Percentiles rank a stretch among this genome's conserved stretches.
These are phyloP conservation scores for Nakazawaea siamensis DNA, from an alignment of 805 yeast species.

Conservation along the genomic window DNA sequence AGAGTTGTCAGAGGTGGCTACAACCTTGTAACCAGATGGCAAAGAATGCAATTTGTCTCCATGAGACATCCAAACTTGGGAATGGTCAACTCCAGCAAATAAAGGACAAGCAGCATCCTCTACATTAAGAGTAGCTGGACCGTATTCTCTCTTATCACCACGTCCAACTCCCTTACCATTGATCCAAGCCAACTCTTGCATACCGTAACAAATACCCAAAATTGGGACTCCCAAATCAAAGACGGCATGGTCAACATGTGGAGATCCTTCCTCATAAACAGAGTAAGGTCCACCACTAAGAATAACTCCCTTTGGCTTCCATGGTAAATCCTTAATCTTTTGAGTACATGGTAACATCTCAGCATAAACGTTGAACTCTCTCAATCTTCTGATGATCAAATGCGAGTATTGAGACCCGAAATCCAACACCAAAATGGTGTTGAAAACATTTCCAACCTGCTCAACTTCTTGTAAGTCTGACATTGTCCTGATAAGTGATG, in stretches of 20 bases:
- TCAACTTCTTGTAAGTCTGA: no score
- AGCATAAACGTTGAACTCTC: slow-evolving; percentile 97
- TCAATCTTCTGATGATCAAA: slow-evolving; percentile 89
- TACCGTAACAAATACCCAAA: slow-evolving; percentile 96
- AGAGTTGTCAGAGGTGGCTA: slow-evolving; percentile 89
- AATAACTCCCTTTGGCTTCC: slow-evolving; percentile 96
- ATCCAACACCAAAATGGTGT: slow-evolving; percentile 94
- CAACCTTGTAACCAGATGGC: slow-evolving; percentile 82
- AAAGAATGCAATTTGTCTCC: slow-evolving; percentile 91
- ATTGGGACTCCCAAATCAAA: slow-evolving; percentile 90
- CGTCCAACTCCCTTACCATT: slow-evolving; percentile 90
- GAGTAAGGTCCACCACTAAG: slow-evolving; percentile 98
- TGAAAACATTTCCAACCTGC: slow-evolving; percentile 80
- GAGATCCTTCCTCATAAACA: slow-evolving; percentile 90
- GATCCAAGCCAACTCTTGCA: slow-evolving; percentile 99
- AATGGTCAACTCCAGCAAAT: slow-evolving; percentile 85
- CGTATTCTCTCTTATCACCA: slow-evolving; percentile 97
- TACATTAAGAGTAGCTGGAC: slow-evolving; percentile 86
- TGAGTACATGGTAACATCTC: slow-evolving; percentile 99
- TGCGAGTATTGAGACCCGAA: slow-evolving; percentile 99
- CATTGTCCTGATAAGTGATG: no score
- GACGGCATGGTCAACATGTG: slow-evolving; percentile 93
- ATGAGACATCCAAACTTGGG: slow-evolving; percentile 99
- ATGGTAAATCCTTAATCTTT: slow-evolving; percentile 81
- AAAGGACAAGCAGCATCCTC: slow-evolving; percentile 59